Percentiles rank a stretch among this genome's conserved stretches.
Conservation (phyloP, 345 rosid genomes). For the Citrus australasica region DNA sequence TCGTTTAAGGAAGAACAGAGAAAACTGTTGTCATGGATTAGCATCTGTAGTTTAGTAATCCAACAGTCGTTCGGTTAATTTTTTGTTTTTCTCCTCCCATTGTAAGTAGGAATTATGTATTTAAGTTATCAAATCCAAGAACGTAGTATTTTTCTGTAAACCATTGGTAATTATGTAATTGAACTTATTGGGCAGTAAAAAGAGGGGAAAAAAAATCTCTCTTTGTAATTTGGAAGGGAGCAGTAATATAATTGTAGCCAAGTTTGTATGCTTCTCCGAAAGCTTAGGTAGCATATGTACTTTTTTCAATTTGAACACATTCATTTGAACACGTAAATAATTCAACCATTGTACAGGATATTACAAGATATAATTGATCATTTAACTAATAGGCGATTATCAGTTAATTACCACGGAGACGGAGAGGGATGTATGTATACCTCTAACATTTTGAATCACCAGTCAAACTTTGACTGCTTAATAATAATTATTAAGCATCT, state of each 20-base stretch:
- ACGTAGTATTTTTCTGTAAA: neutral
- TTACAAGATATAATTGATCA: neutral
- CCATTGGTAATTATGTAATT: neutral
- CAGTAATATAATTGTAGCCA: no score
- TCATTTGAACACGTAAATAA: neutral
- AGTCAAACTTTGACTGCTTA: no score
- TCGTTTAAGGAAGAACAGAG: neutral
- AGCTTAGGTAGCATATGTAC: neutral
- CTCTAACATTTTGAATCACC: no score
- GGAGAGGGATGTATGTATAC: no score
- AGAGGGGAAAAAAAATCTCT: neutral
- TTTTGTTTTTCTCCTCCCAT: neutral
- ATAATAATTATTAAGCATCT: no score
- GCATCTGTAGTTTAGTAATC: neutral
- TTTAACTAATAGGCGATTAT: no score
- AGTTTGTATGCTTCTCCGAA: neutral
- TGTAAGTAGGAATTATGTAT: neutral
- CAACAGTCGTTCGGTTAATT: neutral
- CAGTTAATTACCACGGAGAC: no score
- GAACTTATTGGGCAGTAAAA: neutral
- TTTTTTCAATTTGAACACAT: neutral
- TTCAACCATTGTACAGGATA: neutral
- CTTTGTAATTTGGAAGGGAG: neutral
- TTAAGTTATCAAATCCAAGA: neutral
- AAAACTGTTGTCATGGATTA: neutral